Conservation (phyloP, 208 protist genomes). For the Acanthamoeba sp. region DNA sequence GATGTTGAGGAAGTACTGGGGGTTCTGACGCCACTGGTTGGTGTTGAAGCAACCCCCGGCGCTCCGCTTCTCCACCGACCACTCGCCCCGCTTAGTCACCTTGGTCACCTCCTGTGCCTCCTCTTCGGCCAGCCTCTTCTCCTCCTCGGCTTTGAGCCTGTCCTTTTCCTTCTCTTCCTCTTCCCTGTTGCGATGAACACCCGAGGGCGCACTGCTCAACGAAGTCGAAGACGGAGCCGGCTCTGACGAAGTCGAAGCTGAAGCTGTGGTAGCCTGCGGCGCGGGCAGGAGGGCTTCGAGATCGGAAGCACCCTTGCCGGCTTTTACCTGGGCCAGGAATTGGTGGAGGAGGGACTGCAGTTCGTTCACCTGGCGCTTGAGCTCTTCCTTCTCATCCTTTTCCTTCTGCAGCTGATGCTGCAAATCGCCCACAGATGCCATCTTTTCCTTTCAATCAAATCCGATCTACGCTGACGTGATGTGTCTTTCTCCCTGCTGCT, state of each 20-base stretch:
- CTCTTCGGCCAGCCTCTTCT: not conserved
- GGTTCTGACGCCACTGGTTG: slow-evolving; percentile 41
- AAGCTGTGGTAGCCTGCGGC: not conserved
- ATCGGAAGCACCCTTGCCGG: not conserved
- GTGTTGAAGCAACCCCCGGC: slow-evolving; percentile 69
- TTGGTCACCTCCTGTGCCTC: slow-evolving; percentile 8
- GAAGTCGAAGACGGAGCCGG: not conserved
- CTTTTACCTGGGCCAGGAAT: not conserved
- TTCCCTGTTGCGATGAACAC: not conserved
- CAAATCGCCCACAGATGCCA: not conserved
- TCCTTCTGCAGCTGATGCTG: not conserved
- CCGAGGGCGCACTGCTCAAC: not conserved
- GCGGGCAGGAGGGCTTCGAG: not conserved
- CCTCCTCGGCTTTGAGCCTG: slow-evolving; percentile 2
- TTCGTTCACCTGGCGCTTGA: not conserved
- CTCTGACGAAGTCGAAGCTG: not conserved
- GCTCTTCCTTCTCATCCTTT: not conserved
- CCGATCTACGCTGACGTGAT: no score
- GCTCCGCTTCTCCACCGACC: slow-evolving; percentile 6
- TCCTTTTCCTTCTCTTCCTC: slow-evolving; percentile 50
- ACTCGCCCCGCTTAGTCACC: not conserved
- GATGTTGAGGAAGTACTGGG: slow-evolving; percentile 55
- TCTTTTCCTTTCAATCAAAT: not conserved
- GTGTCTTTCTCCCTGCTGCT: no score
- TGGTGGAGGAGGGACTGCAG: not conserved